Conservation (phyloP, 371 early-diverging fungal genomes). For the Batkoa obscura region DNA sequence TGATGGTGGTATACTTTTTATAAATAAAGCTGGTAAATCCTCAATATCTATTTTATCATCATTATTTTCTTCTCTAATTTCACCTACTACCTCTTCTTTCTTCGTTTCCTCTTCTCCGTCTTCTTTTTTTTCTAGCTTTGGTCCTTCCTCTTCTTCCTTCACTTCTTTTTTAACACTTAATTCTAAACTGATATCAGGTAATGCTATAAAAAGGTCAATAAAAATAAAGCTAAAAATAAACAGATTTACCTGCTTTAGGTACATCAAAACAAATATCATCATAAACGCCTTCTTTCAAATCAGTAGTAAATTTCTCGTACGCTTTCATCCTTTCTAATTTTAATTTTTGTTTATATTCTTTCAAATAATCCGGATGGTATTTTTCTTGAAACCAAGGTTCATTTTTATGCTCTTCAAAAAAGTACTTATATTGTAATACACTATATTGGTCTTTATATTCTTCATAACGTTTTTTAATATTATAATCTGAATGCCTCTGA, state of each 20-base stretch:
- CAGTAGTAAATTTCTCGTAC: conserved; percentile 1
- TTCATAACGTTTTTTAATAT: neutral
- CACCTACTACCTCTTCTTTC: neutral
- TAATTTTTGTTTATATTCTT: neutral
- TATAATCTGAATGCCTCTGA: neutral
- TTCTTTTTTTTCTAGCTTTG: neutral
- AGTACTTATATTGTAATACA: neutral
- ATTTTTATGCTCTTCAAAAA: neutral
- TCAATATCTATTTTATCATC: neutral
- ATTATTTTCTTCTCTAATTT: neutral
- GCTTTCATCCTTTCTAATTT: neutral
- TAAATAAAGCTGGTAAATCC: conserved; percentile 33
- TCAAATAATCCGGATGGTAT: neutral
- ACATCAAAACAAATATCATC: neutral
- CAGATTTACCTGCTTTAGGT: neutral
- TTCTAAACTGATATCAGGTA: neutral
- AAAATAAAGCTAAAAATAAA: neutral
- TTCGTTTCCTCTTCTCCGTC: neutral
- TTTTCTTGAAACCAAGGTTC: conserved; percentile 5
- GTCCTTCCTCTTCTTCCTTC: neutral
- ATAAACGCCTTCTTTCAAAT: neutral
- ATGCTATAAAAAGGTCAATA: neutral
- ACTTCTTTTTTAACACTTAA: neutral
- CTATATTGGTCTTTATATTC: neutral
- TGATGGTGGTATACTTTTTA: conserved; percentile 57